A percentile compares a stretch with the other conserved stretches of the same genome.
Evolutionary conservation across 1,284 basidiomycete genomes (phyloP).

Genomic region (Porogramme epimiltina): DNA sequence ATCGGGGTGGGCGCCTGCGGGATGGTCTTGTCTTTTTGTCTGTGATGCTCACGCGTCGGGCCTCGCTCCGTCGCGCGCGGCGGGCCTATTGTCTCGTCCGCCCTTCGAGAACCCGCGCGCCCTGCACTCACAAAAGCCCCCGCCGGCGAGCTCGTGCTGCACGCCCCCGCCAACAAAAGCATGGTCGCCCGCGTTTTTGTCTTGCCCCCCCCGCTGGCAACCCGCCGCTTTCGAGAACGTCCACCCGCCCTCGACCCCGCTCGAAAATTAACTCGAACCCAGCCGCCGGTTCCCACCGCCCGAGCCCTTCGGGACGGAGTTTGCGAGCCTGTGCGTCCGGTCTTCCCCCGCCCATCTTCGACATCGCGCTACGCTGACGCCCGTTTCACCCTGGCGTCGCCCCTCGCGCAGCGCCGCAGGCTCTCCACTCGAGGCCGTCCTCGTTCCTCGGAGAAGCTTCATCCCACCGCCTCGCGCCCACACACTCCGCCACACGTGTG

Average conservation of each 20-base stretch:
- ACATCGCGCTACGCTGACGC: not conserved
- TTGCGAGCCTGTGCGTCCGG: not conserved
- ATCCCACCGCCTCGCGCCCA: not conserved
- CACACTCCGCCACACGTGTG: not conserved
- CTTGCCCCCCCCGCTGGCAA: constrained; percentile 17
- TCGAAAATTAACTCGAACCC: constrained; percentile 1
- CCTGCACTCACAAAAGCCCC: constrained; percentile 20
- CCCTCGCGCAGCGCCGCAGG: not conserved
- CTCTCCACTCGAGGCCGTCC: not conserved
- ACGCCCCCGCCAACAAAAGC: constrained; percentile 22
- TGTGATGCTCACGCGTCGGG: constrained; percentile 23
- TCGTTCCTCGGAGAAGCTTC: not conserved
- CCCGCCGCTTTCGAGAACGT: constrained; percentile 19
- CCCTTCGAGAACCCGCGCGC: constrained; percentile 24
- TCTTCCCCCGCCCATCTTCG: constrained; percentile 1
- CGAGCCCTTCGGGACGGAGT: constrained; percentile 6
- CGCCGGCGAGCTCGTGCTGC: not conserved
- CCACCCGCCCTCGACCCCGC: not conserved
- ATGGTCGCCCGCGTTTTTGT: constrained; percentile 25
- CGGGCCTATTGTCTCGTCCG: constrained; percentile 26
- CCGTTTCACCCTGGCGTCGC: not conserved
- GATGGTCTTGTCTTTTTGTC: constrained; percentile 30
- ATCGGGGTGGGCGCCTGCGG: constrained; percentile 18
- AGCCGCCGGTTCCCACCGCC: not conserved
- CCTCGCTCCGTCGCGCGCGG: constrained; percentile 18